A percentile compares a stretch with the other conserved stretches of the same genome.
These are phyloP conservation scores for Mycena floridula DNA, from an alignment of 768 basidiomycete species.

Conservation along the genomic window DNA sequence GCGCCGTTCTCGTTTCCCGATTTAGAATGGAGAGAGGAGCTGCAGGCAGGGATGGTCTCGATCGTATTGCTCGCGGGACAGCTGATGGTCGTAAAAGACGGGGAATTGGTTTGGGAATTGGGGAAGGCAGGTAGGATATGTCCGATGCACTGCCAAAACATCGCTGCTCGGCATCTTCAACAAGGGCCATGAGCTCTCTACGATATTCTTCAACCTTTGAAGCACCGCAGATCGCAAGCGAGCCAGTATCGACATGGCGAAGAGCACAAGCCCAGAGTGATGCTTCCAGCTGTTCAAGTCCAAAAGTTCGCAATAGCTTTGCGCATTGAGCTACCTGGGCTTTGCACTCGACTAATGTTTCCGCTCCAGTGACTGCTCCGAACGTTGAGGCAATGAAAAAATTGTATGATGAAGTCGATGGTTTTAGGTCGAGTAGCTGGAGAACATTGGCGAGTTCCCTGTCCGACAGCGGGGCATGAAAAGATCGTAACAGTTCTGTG, in stretches of 20 bases:
- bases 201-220: slow-evolving; percentile 27
- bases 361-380: not conserved
- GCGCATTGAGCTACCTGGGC: slow-evolving; percentile 4
- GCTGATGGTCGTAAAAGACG: no score
- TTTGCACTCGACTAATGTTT: slow-evolving; percentile 4
- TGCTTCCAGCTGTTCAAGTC: slow-evolving; percentile 37
- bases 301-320: slow-evolving; percentile 23
- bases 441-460: not conserved
- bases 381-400: not conserved
- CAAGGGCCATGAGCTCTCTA: slow-evolving; percentile 33
- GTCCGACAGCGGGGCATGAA: not conserved
- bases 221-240: slow-evolving; percentile 11
- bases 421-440: not conserved
- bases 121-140: no score
- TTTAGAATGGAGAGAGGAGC: no score
- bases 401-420: not conserved
- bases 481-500: not conserved
- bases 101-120: no score
- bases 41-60: no score
- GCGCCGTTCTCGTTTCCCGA: no score
- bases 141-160: slow-evolving; percentile 41
- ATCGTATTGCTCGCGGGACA: no score
- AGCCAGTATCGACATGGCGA: slow-evolving; percentile 33
- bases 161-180: slow-evolving; percentile 46
- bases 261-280: slow-evolving; percentile 49